Conservation (phyloP, 108 stramenopile genomes). For the Cyclotella sp. region DNA sequence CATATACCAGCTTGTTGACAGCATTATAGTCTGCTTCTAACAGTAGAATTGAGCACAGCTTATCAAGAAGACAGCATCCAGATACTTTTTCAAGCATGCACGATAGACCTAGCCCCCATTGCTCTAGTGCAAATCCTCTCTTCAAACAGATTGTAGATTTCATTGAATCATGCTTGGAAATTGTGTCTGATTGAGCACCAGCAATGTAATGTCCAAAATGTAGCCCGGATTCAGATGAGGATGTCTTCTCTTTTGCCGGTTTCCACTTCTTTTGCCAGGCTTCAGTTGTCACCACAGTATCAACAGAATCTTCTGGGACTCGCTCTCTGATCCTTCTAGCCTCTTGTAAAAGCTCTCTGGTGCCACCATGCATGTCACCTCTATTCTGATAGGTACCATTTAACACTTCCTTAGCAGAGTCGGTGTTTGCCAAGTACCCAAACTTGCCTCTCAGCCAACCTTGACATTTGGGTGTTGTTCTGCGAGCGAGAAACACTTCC, state of each 20-base stretch:
- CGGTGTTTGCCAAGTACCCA: too few species aligned
- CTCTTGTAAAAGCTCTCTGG: neutral
- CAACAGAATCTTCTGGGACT: neutral
- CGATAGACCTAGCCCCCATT: constrained; percentile 12
- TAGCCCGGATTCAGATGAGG: constrained; percentile 14
- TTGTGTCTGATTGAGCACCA: neutral
- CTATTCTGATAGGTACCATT: too few species aligned
- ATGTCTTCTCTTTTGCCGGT: constrained; percentile 2
- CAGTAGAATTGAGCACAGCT: constrained; percentile 24
- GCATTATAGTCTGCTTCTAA: constrained; percentile 37
- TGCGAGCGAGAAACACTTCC: too few species aligned
- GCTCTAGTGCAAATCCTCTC: neutral
- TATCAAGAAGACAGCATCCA: constrained; percentile 1
- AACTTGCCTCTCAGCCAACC: too few species aligned
- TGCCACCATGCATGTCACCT: constrained; percentile 4
- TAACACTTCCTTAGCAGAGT: neutral
- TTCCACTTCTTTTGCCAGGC: neutral
- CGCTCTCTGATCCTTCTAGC: neutral
- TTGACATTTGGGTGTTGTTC: too few species aligned
- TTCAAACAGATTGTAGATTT: constrained; percentile 15
- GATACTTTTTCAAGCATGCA: constrained; percentile 20
- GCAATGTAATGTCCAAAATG: constrained; percentile 18
- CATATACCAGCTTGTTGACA: constrained; percentile 7
- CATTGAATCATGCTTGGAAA: constrained; percentile 11
- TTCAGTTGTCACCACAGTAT: neutral